phyloP scores from a whole-genome alignment of 768 basidiomycete genomes.

The Cyathus striatus region DNA sequence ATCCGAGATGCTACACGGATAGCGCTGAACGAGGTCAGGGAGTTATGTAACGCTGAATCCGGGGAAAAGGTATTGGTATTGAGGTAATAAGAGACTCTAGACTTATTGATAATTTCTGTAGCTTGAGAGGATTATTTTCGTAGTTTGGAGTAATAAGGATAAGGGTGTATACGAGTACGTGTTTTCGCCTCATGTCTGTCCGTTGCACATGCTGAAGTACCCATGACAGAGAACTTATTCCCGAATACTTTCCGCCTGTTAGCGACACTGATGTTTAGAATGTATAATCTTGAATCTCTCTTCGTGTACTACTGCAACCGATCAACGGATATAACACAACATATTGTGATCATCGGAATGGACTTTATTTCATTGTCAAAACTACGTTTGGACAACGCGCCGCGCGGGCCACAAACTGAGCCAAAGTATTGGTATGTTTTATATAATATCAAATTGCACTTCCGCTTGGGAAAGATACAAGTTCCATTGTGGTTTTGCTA shows the following conservation, averaged over 20 bases:
- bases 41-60: conserved; percentile 48
- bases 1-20: conserved; percentile 67
- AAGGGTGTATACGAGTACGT: conserved; percentile 62
- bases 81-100: conserved; percentile 3
- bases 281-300: no score
- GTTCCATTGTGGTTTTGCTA: no score
- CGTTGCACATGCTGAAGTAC: conserved; percentile 2
- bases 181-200: background rate
- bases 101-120: conserved; percentile 12
- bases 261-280: background rate
- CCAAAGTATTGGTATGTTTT: no score
- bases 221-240: conserved; percentile 38
- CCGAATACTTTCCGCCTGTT: conserved; percentile 56
- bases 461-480: no score
- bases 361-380: no score
- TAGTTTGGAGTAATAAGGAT: conserved; percentile 67
- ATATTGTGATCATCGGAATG: no score
- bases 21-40: conserved; percentile 54
- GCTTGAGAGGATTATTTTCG: conserved; percentile 73
- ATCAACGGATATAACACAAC: no score
- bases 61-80: conserved; percentile 38
- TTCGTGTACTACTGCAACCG: no score
- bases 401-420: no score
- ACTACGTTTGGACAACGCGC: no score
- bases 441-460: no score